These are phyloP conservation scores for Penicilliopsis zonata DNA, from an alignment of 495 filamentous ascomycete species.

Conservation along the genomic window DNA sequence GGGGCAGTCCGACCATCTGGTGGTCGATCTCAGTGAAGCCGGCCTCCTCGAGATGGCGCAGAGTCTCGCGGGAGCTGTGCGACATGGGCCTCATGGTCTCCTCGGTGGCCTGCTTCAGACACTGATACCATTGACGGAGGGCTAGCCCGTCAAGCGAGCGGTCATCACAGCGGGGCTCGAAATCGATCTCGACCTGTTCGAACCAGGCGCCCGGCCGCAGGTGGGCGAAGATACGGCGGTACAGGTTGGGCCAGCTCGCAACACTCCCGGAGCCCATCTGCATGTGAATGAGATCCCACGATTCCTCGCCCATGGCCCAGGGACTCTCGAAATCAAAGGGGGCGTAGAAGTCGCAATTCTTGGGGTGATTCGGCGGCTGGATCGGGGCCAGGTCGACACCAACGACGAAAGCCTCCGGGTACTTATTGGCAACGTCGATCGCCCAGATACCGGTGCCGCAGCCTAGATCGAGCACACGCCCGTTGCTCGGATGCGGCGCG, in stretches of 20 bases:
- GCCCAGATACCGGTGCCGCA: conserved; percentile 89
- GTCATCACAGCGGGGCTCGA: conserved; percentile 66
- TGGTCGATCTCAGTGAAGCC: conserved; percentile 83
- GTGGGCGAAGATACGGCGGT: conserved; percentile 60
- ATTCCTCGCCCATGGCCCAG: conserved; percentile 65
- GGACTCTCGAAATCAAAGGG: conserved; percentile 68
- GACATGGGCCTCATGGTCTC: conserved; percentile 51
- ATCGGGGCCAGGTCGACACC: conserved; percentile 73
- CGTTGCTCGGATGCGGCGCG: conserved; percentile 38
- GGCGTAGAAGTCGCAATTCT: conserved; percentile 52
- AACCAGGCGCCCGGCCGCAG: conserved; percentile 73
- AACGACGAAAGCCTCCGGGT: conserved; percentile 48
- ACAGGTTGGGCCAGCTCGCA: conserved; percentile 62
- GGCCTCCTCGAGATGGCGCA: conserved; percentile 48
- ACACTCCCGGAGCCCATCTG: conserved; percentile 75
- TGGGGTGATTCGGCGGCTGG: conserved; percentile 64
- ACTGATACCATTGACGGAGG: conserved; percentile 54
- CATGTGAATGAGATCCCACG: conserved; percentile 81
- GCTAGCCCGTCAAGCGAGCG: conserved; percentile 40
- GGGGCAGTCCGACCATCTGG: conserved; percentile 55
- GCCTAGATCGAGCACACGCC: conserved; percentile 67
- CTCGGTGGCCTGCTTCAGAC: conserved; percentile 58
- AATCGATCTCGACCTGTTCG: conserved; percentile 91
- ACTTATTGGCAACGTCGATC: conserved; percentile 70
- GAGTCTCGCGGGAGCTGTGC: conserved; percentile 48